Evolutionary conservation across 768 basidiomycete species (phyloP), one percentile per base, ranked within the genome.

Genomic region (Rickenella mellea): DNA sequence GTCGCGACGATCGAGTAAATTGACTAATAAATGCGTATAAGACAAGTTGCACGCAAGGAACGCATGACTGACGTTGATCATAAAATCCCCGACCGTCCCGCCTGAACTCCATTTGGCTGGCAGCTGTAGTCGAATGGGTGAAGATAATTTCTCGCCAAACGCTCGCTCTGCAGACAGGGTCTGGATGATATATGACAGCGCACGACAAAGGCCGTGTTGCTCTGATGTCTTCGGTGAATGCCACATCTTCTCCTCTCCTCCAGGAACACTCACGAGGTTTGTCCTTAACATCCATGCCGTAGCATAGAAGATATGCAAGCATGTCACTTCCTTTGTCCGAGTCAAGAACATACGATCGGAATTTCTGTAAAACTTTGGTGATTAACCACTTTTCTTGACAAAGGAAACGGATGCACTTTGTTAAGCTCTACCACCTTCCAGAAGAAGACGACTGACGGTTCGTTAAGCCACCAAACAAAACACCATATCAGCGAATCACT

Each of bases 401-500:
- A 22, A 11, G 6, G 6, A 30, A 9, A 36, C 24, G 14, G 24
- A 48, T 64, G 26, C 31, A 91, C 92, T 70, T 89, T 96, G 66
- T 98, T 98, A 19, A 89, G 60, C 48, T 97, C 94, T 28, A 96
- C 66, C 60, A 90, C 75, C 62, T 92, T 87, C 93, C 93, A 97
- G 39, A 94, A 72, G 43, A 89, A 67, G 10, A 86, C 67, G 30
- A 88, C 87, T 86, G 49, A 32, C n/a, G 20, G 27, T 27, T n/a
- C 10, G 17, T 38, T 50, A 36, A 55, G 29, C 26, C 26, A 40
- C 29, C 3, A 17, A 5, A 29, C 15, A 45, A 44, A 20, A 26
- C 27, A 4, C 26, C 6, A 36, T 22, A 24, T 10, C 40, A 27
- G 35, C 27, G 24, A 44, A n/a, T 19, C 7, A 64, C 83, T 54